Evolutionary conservation across 139 green algal genomes (phyloP).

Genomic region (Picochlorum sp.): DNA sequence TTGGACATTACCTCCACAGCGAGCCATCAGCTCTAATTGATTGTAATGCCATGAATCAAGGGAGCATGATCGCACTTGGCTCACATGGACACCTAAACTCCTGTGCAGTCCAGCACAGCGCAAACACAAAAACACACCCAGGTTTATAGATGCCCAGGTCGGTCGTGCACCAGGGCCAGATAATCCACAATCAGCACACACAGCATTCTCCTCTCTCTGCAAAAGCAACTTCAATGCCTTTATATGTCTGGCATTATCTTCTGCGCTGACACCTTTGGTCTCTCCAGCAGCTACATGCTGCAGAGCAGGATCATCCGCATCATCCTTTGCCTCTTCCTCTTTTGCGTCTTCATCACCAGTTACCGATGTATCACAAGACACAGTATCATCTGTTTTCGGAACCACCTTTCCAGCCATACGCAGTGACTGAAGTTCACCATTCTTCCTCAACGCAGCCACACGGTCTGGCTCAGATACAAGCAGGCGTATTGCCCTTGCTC

Average conservation of each 20-base stretch:
- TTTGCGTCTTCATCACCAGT: background rate
- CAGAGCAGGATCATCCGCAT: background rate
- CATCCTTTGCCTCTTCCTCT: background rate
- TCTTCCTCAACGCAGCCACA: constrained; percentile 40
- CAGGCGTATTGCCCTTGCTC: constrained; percentile 44
- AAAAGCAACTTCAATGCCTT: constrained; percentile 42
- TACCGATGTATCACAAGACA: background rate
- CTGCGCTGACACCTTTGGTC: constrained; percentile 66
- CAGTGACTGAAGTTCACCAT: constrained; percentile 5
- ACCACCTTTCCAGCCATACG: constrained; percentile 1
- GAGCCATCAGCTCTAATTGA: constrained; percentile 47
- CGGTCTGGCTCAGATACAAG: constrained; percentile 39
- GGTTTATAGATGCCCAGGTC: constrained; percentile 62
- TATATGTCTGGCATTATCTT: constrained; percentile 60
- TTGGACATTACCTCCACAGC: constrained; percentile 57
- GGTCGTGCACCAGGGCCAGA: constrained; percentile 29
- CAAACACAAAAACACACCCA: constrained; percentile 70
- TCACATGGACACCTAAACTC: constrained; percentile 61
- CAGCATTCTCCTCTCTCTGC: constrained; percentile 29
- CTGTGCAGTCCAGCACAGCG: constrained; percentile 55
- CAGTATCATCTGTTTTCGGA: background rate
- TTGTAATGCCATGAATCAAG: constrained; percentile 52
- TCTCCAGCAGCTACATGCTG: constrained; percentile 41
- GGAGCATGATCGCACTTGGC: constrained; percentile 57
- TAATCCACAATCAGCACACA: constrained; percentile 59